Conservation (phyloP, 805 yeast species). For the Starmerella apicola region DNA sequence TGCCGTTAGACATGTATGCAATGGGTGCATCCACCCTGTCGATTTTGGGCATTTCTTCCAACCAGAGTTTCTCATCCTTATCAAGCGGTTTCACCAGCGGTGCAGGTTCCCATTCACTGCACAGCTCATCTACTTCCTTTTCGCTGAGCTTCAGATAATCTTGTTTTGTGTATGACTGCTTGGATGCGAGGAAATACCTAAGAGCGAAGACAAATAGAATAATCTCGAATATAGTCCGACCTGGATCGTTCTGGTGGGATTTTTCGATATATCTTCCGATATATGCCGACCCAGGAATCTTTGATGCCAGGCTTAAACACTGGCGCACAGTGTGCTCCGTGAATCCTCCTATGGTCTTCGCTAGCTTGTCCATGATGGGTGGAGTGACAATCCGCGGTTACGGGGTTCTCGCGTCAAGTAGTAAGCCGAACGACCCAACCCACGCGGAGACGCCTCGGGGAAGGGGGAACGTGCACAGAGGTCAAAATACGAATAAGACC, state of each 20-base stretch:
- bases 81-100: slow-evolving; percentile 51
- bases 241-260: slow-evolving; percentile 88
- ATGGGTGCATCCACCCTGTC: slow-evolving; percentile 8
- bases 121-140: slow-evolving; percentile 64
- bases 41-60: slow-evolving; percentile 51
- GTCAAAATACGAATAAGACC: no score
- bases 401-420: background rate
- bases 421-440: background rate
- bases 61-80: slow-evolving; percentile 36
- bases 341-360: slow-evolving; percentile 16
- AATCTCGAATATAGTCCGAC: slow-evolving; percentile 72
- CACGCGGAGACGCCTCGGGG: background rate
- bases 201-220: slow-evolving; percentile 68
- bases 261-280: slow-evolving; percentile 55
- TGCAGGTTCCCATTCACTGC: slow-evolving; percentile 87
- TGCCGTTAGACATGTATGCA: background rate
- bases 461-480: no score
- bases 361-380: slow-evolving; percentile 19
- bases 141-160: slow-evolving; percentile 43
- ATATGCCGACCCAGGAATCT: slow-evolving; percentile 32
- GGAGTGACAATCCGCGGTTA: background rate
- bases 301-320: slow-evolving; percentile 12
- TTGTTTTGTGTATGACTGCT: slow-evolving; percentile 61
- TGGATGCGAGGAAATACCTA: slow-evolving; percentile 67
- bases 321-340: slow-evolving; percentile 18